phyloP scores from a whole-genome alignment of 2,329 filamentous ascomycete species.

The Fusarium sp. region DNA sequence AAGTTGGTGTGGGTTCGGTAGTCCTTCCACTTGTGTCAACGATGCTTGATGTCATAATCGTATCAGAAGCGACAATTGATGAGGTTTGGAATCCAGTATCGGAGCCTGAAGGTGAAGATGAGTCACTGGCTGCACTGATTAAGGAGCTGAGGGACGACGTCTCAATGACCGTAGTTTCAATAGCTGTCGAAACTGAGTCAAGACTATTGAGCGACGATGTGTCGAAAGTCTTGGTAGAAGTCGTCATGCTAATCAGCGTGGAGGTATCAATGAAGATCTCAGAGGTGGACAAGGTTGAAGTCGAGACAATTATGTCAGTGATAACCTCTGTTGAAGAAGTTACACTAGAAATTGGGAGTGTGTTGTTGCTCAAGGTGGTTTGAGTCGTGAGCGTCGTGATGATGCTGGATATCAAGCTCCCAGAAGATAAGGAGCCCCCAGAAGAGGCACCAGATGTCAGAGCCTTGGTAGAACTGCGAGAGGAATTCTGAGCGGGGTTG shows the following conservation, averaged over 20 bases:
- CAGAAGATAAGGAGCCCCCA: background rate
- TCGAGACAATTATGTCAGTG: slow-evolving; percentile 8
- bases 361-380: background rate
- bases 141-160: background rate
- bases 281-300: background rate
- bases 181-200: background rate
- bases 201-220: background rate
- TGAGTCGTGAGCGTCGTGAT: background rate
- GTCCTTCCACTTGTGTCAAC: background rate
- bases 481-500: slow-evolving; percentile 11
- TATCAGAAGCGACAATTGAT: background rate
- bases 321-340: background rate
- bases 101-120: background rate
- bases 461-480: background rate
- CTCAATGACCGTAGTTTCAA: background rate
- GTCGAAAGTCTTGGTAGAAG: background rate
- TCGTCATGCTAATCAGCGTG: background rate
- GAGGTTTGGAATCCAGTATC: slow-evolving; percentile 6
- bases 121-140: background rate
- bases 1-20: background rate
- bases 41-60: slow-evolving; percentile 1
- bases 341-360: background rate
- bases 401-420: background rate
- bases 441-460: slow-evolving; percentile 1
- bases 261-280: background rate